phyloP scores from a whole-genome alignment of 352 stramenopile species.

The Pseudoperonospora humuli region DNA sequence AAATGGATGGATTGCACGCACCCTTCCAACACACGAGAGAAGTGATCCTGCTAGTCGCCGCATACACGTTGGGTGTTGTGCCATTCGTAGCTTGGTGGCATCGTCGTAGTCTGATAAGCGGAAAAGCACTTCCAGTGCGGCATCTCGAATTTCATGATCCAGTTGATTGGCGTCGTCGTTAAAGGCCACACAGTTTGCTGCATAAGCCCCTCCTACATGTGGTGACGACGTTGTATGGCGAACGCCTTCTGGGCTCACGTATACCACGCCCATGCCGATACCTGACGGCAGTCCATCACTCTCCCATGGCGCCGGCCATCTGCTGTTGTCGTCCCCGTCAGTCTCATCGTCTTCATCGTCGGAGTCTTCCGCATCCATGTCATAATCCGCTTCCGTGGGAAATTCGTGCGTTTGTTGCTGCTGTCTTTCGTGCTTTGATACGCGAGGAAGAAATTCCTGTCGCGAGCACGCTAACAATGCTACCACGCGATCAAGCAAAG shows the following conservation, averaged over 20 bases:
- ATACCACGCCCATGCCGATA: constrained; percentile 72
- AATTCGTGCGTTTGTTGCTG: constrained; percentile 20
- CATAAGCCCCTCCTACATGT: constrained; percentile 20
- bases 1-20: constrained; percentile 16
- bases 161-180: constrained; percentile 43
- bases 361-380: constrained; percentile 30
- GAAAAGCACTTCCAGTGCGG: constrained; percentile 64
- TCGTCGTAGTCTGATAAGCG: constrained; percentile 60
- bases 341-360: constrained; percentile 52
- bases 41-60: constrained; percentile 40
- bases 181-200: constrained; percentile 11
- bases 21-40: constrained; percentile 62
- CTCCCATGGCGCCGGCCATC: constrained; percentile 72
- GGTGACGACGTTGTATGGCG: constrained; percentile 33
- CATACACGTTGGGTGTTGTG: constrained; percentile 59
- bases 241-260: constrained; percentile 58
- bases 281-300: constrained; percentile 59
- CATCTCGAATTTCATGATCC: constrained; percentile 73
- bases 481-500: constrained; percentile 47
- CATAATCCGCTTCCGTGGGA: constrained; percentile 33
- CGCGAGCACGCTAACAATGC: constrained; percentile 40
- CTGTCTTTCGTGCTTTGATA: constrained; percentile 20
- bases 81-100: constrained; percentile 54
- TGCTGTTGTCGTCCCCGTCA: constrained; percentile 41
- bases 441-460: constrained; percentile 37